Percentiles rank a stretch among this genome's conserved stretches.
These are phyloP conservation scores for Pythium dissotocum DNA, from an alignment of 352 stramenopile species.

Conservation along the genomic window DNA sequence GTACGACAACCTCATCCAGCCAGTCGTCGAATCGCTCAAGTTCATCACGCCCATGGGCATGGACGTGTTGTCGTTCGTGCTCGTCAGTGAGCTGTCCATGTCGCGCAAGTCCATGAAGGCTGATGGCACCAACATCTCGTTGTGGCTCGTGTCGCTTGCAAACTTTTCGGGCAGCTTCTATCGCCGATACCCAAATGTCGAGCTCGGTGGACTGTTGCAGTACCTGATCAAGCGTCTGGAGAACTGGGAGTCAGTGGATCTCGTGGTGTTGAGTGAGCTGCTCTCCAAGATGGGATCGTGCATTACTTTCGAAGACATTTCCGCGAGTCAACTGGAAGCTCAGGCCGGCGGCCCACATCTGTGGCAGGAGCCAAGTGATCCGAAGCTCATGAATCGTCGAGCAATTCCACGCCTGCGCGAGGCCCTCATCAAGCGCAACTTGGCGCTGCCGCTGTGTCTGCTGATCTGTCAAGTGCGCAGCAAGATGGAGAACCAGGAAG, in stretches of 20 bases:
- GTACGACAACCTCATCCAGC: conserved; percentile 97
- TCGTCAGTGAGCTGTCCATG: conserved; percentile 90
- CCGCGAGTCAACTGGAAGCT: conserved; percentile 76
- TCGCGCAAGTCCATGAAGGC: conserved; percentile 84
- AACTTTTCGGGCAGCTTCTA: conserved; percentile 95
- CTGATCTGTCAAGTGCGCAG: conserved; percentile 86
- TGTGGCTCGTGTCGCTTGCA: conserved; percentile 93
- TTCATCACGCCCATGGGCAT: conserved; percentile 93
- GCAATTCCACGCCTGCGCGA: conserved; percentile 82
- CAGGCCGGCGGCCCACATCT: conserved; percentile 77
- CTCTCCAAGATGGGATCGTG: conserved; percentile 89
- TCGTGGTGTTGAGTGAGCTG: conserved; percentile 87
- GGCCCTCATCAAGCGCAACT: conserved; percentile 76
- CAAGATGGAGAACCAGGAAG: conserved; percentile 81
- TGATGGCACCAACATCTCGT: conserved; percentile 90
- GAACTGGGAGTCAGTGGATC: conserved; percentile 81
- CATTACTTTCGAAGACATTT: conserved; percentile 87
- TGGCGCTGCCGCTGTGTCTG: conserved; percentile 74
- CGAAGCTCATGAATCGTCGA: conserved; percentile 82
- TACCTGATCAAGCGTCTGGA: conserved; percentile 91
- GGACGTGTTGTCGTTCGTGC: conserved; percentile 93
- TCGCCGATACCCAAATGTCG: conserved; percentile 91
- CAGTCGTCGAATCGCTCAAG: conserved; percentile 95
- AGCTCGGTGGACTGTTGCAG: conserved; percentile 89
- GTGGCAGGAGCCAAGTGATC: conserved; percentile 76